Conservation (phyloP, 306 rosid species). For the Vigna angularis region DNA sequence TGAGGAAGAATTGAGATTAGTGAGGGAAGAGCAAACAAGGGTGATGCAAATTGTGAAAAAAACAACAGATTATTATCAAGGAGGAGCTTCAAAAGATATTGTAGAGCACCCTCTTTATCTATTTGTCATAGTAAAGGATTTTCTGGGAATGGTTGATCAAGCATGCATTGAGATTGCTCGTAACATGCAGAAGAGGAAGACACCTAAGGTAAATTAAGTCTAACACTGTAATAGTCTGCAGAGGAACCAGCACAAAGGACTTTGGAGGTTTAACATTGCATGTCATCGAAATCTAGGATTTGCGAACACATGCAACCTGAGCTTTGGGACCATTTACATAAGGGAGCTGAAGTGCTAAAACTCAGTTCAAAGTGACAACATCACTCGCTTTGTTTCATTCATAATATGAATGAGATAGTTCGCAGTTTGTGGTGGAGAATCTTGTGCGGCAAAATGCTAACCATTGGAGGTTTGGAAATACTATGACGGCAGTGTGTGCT, state of each 20-base stretch:
- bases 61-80: conserved; percentile 79
- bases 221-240: conserved; percentile 35
- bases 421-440: not conserved
- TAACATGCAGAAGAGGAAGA: conserved; percentile 67
- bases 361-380: conserved; percentile 17
- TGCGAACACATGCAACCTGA: conserved; percentile 50
- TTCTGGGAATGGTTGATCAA: conserved; percentile 86
- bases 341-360: conserved; percentile 7
- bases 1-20: conserved; percentile 60
- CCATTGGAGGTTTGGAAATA: conserved; percentile 13
- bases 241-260: conserved; percentile 19
- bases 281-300: conserved; percentile 40
- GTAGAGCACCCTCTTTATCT: conserved; percentile 69
- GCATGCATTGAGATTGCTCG: conserved; percentile 83
- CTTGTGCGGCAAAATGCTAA: not conserved
- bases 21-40: conserved; percentile 62
- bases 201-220: conserved; percentile 40
- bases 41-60: conserved; percentile 69
- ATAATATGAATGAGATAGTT: not conserved
- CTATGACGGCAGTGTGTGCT: conserved; percentile 7
- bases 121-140: conserved; percentile 83
- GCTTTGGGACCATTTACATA: conserved; percentile 3
- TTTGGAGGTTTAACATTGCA: not conserved
- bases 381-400: not conserved
- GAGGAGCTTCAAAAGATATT: conserved; percentile 67